Percentiles rank a stretch among this genome's conserved stretches.
These are phyloP conservation scores for Sordaria brevicollis DNA, from an alignment of 495 filamentous ascomycete species.

Conservation along the genomic window DNA sequence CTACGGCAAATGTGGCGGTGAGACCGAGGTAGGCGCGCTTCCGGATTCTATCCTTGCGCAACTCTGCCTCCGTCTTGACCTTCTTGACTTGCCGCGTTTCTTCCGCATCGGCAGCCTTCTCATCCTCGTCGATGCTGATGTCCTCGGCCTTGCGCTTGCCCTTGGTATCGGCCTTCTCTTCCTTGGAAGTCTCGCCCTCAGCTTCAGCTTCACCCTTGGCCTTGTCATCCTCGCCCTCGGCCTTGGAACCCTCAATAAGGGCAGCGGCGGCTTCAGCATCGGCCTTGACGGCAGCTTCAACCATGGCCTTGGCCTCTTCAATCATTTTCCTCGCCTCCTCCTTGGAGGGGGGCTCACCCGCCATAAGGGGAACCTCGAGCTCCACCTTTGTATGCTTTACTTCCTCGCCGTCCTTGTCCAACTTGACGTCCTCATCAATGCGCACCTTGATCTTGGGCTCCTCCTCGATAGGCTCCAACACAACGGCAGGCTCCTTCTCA, in stretches of 20 bases:
- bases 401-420: constrained; percentile 52
- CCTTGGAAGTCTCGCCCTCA: constrained; percentile 14
- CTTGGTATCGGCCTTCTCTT: constrained; percentile 39
- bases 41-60: constrained; percentile 73
- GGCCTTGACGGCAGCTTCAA: constrained; percentile 62
- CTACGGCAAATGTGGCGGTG: constrained; percentile 58
- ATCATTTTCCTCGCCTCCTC: constrained; percentile 74
- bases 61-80: constrained; percentile 59
- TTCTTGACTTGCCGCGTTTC: constrained; percentile 54
- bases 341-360: constrained; percentile 56
- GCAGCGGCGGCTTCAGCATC: constrained; percentile 15
- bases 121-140: constrained; percentile 37
- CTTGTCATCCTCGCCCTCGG: constrained; percentile 72
- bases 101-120: constrained; percentile 28
- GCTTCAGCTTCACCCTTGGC: constrained; percentile 38
- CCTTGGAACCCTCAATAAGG: constrained; percentile 72
- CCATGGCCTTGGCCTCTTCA: constrained; percentile 79
- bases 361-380: constrained; percentile 50
- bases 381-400: constrained; percentile 67
- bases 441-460: constrained; percentile 57
- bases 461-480: constrained; percentile 38
- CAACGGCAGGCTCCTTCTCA: constrained; percentile 29
- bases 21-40: constrained; percentile 77
- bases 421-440: constrained; percentile 55
- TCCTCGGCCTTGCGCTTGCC: constrained; percentile 80